Percentiles rank a stretch among this genome's conserved stretches.
Evolutionary conservation across 2,329 filamentous ascomycete species (phyloP).

Genomic region (Botrytis aclada): DNA sequence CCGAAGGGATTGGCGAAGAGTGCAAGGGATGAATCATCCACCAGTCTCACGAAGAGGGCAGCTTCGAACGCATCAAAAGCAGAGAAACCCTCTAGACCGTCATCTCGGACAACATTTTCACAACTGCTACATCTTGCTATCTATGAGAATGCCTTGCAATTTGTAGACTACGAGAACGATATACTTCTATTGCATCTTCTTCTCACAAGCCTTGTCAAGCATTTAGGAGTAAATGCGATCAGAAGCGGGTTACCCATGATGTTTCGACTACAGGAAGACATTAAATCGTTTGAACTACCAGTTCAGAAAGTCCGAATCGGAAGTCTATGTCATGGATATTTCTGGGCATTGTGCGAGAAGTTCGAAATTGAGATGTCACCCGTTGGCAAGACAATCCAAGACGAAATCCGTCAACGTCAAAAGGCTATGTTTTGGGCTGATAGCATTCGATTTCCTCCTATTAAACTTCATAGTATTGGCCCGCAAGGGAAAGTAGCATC

Average conservation of each 20-base stretch:
- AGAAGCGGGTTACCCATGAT: constrained; percentile 84
- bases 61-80: constrained; percentile 63
- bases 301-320: constrained; percentile 74
- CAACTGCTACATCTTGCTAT: constrained; percentile 79
- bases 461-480: constrained; percentile 59
- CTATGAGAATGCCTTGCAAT: constrained; percentile 83
- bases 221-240: constrained; percentile 78
- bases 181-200: constrained; percentile 75
- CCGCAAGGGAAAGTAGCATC: constrained; percentile 48
- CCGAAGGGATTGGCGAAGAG: constrained; percentile 42
- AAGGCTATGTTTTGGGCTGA: constrained; percentile 77
- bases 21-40: constrained; percentile 33
- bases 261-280: constrained; percentile 81
- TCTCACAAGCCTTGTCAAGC: constrained; percentile 68
- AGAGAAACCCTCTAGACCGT: constrained; percentile 30
- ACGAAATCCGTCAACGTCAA: constrained; percentile 72
- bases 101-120: constrained; percentile 56
- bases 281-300: constrained; percentile 62
- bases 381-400: constrained; percentile 67
- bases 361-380: constrained; percentile 72
- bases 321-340: constrained; percentile 83
- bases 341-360: constrained; percentile 74
- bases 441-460: constrained; percentile 67
- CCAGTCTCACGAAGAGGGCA: constrained; percentile 49
- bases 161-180: constrained; percentile 68